These are phyloP conservation scores for Cordyceps pruinosa DNA, from an alignment of 2,329 filamentous ascomycete genomes.

Conservation along the genomic window DNA sequence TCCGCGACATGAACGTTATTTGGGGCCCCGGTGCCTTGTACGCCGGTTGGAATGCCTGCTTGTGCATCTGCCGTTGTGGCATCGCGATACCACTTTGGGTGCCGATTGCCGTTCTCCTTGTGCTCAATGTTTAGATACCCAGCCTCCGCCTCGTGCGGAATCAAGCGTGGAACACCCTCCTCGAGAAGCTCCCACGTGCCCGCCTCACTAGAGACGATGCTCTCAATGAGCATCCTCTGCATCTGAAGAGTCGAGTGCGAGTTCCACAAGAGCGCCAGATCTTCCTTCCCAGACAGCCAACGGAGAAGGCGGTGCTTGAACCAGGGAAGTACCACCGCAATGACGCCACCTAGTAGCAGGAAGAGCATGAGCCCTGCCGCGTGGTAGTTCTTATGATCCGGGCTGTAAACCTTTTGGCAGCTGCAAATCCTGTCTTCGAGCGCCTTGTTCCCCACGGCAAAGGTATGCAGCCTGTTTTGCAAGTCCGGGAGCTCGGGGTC, in stretches of 20 bases:
- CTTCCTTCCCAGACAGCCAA: not conserved
- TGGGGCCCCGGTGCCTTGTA: no score
- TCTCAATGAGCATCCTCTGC: not conserved
- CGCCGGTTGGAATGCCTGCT: no score
- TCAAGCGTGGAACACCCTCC: not conserved
- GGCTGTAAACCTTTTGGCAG: not conserved
- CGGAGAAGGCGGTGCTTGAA: not conserved
- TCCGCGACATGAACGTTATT: no score
- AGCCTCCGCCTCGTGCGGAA: not conserved
- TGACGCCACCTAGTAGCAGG: not conserved
- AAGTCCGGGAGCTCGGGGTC: conserved; percentile 8
- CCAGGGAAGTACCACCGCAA: not conserved
- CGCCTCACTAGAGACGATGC: no score
- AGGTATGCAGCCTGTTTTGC: not conserved
- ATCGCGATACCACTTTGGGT: not conserved
- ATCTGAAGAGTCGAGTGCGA: not conserved
- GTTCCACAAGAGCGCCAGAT: not conserved
- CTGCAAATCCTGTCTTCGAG: not conserved
- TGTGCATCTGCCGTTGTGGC: no score
- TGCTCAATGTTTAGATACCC: not conserved
- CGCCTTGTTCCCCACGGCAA: not conserved
- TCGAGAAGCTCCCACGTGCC: not conserved
- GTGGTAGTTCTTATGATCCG: not conserved
- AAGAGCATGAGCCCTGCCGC: not conserved
- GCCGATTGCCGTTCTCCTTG: not conserved